Evolutionary conservation across 176 grass and related monocot genomes (phyloP), one percentile per base, ranked within the genome.

Genomic region (Guadua angustifolia): DNA sequence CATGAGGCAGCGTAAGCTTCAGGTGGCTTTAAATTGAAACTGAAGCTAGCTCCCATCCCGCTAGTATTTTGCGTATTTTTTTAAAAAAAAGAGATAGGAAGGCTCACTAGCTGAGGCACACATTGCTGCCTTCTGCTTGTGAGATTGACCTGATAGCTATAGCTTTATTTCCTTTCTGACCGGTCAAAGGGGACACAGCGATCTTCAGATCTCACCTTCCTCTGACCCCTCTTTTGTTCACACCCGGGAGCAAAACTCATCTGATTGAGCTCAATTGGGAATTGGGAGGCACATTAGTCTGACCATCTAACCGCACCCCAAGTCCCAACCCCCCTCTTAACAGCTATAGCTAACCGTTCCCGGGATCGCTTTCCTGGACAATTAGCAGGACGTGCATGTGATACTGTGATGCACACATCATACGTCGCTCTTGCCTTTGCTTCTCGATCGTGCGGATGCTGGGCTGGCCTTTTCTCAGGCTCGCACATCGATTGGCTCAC

Each of bases 201-300:
- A 47, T 72, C 80, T 46, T 72, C 53, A 35, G 18, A 3, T 61
- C 67, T 72, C 39, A 35, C 67, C 25, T 33, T 82, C 66, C 52
- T 61, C 6, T 60, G 67, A 60, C 80, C 79, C 40, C 51, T 71
- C 53, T 72, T 82, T 35, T 49, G 40, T 71, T 47, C 69, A 47
- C 10, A 47, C 53, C 3, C 10, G 52, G 67, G 17, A 47, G 52
- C 53, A 71, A 56, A 72, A n/a, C 18, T 39, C 67, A 33, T 59
- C 25, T 32, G 18, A 71, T 45, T 49, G 69, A 71, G 8, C 43
- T 17, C 42, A n/a, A 3, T 16, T 44, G 6, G 39, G 19, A n/a
- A 3, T 16, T 44, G 6, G 39, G 19, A 43, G 18, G 19, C 66
- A 39, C 7, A 22, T 32, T 68, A 8, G 19, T 68, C 32, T 32